Evolutionary conservation across 108 stramenopile species (phyloP).

Genomic region (Conticribra weissflogii): DNA sequence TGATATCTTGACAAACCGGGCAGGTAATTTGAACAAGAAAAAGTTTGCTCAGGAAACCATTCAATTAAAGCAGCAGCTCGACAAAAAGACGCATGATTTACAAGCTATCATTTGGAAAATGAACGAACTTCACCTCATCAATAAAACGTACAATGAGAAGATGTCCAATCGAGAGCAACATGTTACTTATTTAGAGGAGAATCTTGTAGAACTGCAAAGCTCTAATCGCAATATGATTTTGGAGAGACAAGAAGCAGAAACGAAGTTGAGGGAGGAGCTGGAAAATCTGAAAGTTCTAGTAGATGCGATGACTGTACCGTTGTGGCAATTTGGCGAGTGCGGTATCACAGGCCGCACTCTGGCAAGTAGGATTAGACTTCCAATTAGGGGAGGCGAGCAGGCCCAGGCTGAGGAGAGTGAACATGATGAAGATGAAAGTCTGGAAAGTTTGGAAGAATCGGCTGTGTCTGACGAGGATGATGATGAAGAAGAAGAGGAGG

Average conservation of each 20-base stretch:
- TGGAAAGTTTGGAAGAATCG: slow-evolving; percentile 46
- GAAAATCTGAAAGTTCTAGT: slow-evolving; percentile 60
- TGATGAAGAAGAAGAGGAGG: slow-evolving; percentile 37
- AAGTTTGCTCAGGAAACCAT: slow-evolving; percentile 72
- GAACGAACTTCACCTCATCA: slow-evolving; percentile 89
- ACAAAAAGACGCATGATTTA: slow-evolving; percentile 78
- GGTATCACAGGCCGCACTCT: slow-evolving; percentile 50
- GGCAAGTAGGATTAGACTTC: slow-evolving; percentile 43
- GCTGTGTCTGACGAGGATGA: slow-evolving; percentile 40
- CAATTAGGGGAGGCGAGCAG: slow-evolving; percentile 34
- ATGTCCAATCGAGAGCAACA: slow-evolving; percentile 82
- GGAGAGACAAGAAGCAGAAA: slow-evolving; percentile 63
- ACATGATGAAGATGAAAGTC: slow-evolving; percentile 31
- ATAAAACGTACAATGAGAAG: slow-evolving; percentile 82
- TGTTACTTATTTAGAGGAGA: slow-evolving; percentile 80
- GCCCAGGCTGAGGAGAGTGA: slow-evolving; percentile 16
- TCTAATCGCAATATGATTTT: slow-evolving; percentile 63
- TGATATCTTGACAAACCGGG: slow-evolving; percentile 63
- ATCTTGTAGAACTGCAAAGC: slow-evolving; percentile 72
- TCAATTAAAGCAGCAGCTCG: slow-evolving; percentile 67
- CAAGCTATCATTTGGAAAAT: slow-evolving; percentile 86
- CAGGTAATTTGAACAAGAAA: slow-evolving; percentile 64
- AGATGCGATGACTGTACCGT: slow-evolving; percentile 71
- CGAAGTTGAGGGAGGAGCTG: slow-evolving; percentile 64
- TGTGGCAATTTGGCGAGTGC: slow-evolving; percentile 82